A percentile compares a stretch with the other conserved stretches of the same genome.
Conservation (phyloP, 345 rosid genomes). For the Mercurialis annua region DNA sequence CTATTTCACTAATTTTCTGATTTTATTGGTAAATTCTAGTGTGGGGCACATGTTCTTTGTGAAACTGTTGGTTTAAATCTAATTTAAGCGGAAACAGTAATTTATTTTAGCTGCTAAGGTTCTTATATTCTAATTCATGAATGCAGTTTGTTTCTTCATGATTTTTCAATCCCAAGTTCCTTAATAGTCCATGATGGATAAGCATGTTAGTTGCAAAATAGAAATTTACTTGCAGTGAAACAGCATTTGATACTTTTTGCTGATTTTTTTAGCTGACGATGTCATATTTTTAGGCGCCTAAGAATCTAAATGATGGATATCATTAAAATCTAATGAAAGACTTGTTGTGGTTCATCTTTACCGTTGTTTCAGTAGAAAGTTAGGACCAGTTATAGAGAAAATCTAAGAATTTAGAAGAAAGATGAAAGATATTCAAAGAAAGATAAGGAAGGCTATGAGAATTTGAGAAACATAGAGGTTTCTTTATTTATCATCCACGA, state of each 20-base stretch:
- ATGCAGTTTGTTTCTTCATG: background rate
- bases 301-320: background rate
- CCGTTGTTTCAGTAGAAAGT: no score
- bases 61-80: background rate
- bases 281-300: background rate
- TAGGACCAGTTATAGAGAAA: no score
- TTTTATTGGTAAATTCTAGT: background rate
- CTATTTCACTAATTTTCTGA: background rate
- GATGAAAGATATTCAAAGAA: background rate
- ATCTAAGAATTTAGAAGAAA: no score
- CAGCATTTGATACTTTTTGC: background rate
- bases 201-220: background rate
- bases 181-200: background rate
- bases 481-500: no score
- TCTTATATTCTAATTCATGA: background rate
- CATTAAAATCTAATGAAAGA: background rate
- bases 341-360: no score
- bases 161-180: background rate
- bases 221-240: background rate
- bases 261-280: background rate
- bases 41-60: background rate
- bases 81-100: background rate
- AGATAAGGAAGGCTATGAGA: no score
- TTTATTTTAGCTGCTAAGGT: background rate
- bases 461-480: no score